phyloP scores from a whole-genome alignment of 192 early-diverging fungal genomes.

The Backusella macrospora region DNA sequence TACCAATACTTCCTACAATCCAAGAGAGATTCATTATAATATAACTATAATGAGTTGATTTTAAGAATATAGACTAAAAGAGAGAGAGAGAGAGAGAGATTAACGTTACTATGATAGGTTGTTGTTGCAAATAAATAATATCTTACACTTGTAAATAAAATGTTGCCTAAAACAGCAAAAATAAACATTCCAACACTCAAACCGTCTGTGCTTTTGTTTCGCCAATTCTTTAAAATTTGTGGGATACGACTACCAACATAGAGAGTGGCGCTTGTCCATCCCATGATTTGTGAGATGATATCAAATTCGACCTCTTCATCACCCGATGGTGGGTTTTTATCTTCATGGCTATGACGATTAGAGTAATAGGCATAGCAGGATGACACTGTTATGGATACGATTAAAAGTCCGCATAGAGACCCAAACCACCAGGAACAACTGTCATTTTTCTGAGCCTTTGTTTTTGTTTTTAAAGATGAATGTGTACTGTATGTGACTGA shows the following conservation, averaged over 20 bases:
- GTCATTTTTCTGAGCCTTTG: neutral
- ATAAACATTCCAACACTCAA: constrained; percentile 82
- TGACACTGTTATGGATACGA: neutral
- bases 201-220: constrained; percentile 73
- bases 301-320: neutral
- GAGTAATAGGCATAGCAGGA: constrained; percentile 22
- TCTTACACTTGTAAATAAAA: constrained; percentile 53
- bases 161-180: constrained; percentile 79
- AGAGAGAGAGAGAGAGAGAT: neutral
- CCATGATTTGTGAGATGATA: constrained; percentile 65
- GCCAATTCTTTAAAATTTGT: constrained; percentile 81
- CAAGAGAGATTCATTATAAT: constrained; percentile 74
- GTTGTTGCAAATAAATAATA: neutral
- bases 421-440: neutral
- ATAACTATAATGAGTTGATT: constrained; percentile 66
- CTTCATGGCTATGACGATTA: neutral
- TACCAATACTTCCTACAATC: constrained; percentile 76
- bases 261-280: constrained; percentile 72
- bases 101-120: neutral
- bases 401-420: neutral
- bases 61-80: constrained; percentile 70
- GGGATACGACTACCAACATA: constrained; percentile 78
- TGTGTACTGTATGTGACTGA: too few relatives aligned
- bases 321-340: neutral
- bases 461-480: neutral